phyloP scores from a whole-genome alignment of 202 grass and related monocot genomes.

The Carex sylvatica region DNA sequence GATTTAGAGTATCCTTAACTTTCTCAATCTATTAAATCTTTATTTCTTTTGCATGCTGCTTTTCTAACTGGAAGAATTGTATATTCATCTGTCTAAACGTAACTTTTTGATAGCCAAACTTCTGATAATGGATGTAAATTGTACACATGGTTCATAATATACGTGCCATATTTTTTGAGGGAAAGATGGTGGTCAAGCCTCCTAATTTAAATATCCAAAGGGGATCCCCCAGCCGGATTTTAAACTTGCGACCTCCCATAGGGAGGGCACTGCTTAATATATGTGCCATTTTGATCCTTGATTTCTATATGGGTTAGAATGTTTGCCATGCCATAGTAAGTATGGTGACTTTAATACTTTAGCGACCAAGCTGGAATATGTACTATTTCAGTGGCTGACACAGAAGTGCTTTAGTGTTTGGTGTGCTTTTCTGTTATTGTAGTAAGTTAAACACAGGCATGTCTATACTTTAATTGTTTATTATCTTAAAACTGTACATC shows the following conservation, averaged over 20 bases:
- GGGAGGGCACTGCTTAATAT: not conserved
- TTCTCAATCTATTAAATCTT: slow-evolving; percentile 12
- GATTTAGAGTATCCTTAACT: slow-evolving; percentile 79
- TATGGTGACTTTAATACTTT: not conserved
- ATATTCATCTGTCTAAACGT: not conserved
- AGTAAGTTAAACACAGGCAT: not conserved
- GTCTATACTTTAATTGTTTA: not conserved
- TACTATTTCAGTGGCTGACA: not conserved
- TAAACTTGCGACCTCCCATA: no score
- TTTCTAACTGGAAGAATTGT: not conserved
- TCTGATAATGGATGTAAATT: slow-evolving; percentile 3
- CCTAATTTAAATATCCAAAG: no score
- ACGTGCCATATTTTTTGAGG: not conserved
- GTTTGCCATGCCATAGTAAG: not conserved
- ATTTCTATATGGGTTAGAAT: not conserved
- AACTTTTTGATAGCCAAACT: not conserved
- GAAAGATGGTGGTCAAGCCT: no score
- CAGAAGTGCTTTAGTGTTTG: not conserved
- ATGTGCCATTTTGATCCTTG: not conserved
- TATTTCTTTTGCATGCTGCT: slow-evolving; percentile 12
- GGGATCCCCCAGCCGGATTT: no score
- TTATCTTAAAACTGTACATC: slow-evolving; percentile 1
- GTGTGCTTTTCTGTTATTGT: slow-evolving; percentile 1
- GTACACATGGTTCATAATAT: not conserved
- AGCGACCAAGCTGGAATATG: not conserved